A percentile compares a stretch with the other conserved stretches of the same genome.
Conservation (phyloP, 2,329 filamentous ascomycete species). For the Delphinella strobiligena region DNA sequence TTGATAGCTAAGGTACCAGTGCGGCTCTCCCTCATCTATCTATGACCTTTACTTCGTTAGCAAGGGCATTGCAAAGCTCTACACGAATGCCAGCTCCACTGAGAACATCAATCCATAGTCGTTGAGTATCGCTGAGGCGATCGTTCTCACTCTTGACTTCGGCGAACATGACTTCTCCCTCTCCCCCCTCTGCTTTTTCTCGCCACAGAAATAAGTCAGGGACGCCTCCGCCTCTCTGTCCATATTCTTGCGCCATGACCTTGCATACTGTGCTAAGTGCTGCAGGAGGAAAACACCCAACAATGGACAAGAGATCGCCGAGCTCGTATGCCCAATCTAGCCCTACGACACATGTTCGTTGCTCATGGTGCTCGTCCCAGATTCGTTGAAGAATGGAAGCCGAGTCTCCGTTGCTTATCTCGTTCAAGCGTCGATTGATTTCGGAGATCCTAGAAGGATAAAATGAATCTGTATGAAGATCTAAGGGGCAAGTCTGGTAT, state of each 20-base stretch:
- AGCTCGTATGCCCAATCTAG: constrained; percentile 82
- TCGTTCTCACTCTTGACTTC: constrained; percentile 59
- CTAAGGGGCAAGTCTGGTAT: constrained; percentile 86
- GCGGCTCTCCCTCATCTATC: too few species aligned
- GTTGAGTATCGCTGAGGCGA: constrained; percentile 85
- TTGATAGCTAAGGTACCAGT: too few species aligned
- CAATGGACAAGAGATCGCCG: constrained; percentile 68
- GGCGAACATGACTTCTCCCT: constrained; percentile 25
- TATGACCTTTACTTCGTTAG: constrained; percentile 36
- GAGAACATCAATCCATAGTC: constrained; percentile 93
- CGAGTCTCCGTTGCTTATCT: constrained; percentile 75
- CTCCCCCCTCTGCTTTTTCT: constrained; percentile 13
- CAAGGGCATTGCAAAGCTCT: constrained; percentile 61
- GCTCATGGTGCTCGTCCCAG: constrained; percentile 55
- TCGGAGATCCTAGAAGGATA: constrained; percentile 75
- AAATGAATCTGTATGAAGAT: constrained; percentile 87
- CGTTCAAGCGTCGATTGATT: constrained; percentile 75
- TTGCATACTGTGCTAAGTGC: constrained; percentile 78
- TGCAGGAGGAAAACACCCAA: constrained; percentile 63
- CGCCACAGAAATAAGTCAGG: constrained; percentile 91
- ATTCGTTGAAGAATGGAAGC: constrained; percentile 54
- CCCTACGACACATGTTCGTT: constrained; percentile 75
- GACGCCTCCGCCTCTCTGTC: constrained; percentile 71
- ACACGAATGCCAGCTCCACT: constrained; percentile 74
- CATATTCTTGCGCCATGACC: constrained; percentile 92